Evolutionary conservation across 768 basidiomycete species (phyloP).

Genomic region (Termitomyces sp.): DNA sequence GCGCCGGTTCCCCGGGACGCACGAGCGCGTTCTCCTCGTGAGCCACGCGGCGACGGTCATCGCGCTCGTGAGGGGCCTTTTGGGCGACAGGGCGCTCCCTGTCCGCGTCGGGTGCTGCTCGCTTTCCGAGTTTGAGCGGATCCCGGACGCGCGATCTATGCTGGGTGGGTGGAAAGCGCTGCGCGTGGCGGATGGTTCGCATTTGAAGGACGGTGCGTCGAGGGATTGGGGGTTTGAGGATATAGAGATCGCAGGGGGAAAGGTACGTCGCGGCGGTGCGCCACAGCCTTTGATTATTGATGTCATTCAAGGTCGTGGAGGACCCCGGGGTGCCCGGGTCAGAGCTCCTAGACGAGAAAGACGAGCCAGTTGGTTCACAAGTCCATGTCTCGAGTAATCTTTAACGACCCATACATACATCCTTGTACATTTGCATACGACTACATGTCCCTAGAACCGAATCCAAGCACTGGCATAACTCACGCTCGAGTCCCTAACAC

Average conservation of each 20-base stretch:
- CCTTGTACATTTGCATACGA: too few relatives aligned
- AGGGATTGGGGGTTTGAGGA: conserved; percentile 85
- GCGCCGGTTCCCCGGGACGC: conserved; percentile 32
- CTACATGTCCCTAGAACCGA: conserved; percentile 38
- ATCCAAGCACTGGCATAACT: conserved; percentile 94
- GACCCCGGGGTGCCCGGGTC: conserved; percentile 68
- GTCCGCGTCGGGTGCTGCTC: conserved; percentile 75
- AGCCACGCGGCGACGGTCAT: conserved; percentile 76
- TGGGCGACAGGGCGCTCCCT: conserved; percentile 45
- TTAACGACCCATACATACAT: conserved; percentile 6
- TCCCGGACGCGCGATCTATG: conserved; percentile 17
- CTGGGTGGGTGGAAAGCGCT: conserved; percentile 42
- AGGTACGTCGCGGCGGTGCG: conserved; percentile 31
- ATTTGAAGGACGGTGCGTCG: conserved; percentile 51
- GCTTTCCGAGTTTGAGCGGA: conserved; percentile 48
- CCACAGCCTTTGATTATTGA: neutral
- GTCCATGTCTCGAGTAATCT: conserved; percentile 31
- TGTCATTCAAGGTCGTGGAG: conserved; percentile 55
- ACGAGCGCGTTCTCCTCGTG: conserved; percentile 54
- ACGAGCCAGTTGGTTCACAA: conserved; percentile 55
- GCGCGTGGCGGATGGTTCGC: conserved; percentile 48
- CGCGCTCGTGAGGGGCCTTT: conserved; percentile 53
- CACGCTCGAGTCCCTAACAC: conserved; percentile 78
- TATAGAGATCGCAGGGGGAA: conserved; percentile 52
- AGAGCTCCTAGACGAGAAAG: conserved; percentile 40